Base-by-base conservation (phyloP, 148 eudicot genomes). In the Euryodendron excelsum region DNA sequence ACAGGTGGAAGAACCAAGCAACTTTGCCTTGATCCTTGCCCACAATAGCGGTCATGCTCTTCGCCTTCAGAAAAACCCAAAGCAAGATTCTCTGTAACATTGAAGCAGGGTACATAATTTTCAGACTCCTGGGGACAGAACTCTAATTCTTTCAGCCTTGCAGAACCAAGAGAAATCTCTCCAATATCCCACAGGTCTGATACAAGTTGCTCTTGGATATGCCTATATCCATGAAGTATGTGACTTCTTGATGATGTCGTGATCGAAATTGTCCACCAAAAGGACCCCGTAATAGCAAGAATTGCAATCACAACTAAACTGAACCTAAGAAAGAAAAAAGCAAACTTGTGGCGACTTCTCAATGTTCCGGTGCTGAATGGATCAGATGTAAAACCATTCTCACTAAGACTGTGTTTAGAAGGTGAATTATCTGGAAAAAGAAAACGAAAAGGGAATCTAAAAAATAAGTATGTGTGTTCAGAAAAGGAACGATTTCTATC, bases 211-310 rank as follows among this genome's bases (percentile, higher is more conserved):
- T 96, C 92, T 76, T 96, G 98, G 45, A 96, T 87, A 60, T 90
- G 90, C 80, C 94, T 89, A 78, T 93, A 90, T 28, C 94, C 94
- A 66, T 84, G 97, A 70, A 56, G 81, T 75, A 92, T 87, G 13
- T 93, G 91, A 60, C 88, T 92, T 87, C 98, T 92, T 31, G 98
- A 88, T 20, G 89, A 82, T 36, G 88, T 76, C 3, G 96, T 86
- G 61, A 96, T 89, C 9, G 98, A 86, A 53, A 96, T 52, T 31
- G 99, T 90, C 98, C 97, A 93, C 98, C 97, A 96, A 79, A 90
- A 89, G 27, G 99, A 96, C 65, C 92, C 90, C 44, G 84, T 82
- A 69, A 93, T 78, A 59, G 96, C 96, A 77, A 92, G 86, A 82
- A 93, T 84, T 69, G 89, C 85, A 69, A 90, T 90, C 8, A 85